phyloP scores from a whole-genome alignment of 2,329 filamentous ascomycete genomes.

The Penicillium fuscoglaucum region DNA sequence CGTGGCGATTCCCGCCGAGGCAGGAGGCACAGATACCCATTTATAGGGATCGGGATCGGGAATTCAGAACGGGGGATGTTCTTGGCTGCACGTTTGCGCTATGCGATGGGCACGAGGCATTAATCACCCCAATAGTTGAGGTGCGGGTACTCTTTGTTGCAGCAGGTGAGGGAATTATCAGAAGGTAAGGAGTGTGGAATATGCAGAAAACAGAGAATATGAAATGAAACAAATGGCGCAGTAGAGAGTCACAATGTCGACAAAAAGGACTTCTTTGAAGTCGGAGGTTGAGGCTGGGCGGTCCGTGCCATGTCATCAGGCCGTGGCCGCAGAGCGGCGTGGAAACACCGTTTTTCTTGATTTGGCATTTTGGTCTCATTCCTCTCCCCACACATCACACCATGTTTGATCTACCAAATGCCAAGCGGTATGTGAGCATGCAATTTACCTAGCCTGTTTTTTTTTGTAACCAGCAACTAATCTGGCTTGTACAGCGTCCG shows the following conservation, averaged over 20 bases:
- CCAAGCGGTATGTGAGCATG: slow-evolving; percentile 35
- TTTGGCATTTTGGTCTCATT: neutral
- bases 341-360: slow-evolving; percentile 15
- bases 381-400: neutral
- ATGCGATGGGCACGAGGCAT: slow-evolving; percentile 22
- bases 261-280: slow-evolving; percentile 6
- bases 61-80: neutral
- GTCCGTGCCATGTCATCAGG: slow-evolving; percentile 28
- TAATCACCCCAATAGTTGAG: slow-evolving; percentile 20
- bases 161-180: neutral
- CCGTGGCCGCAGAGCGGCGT: slow-evolving; percentile 24
- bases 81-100: slow-evolving; percentile 15
- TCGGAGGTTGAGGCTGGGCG: slow-evolving; percentile 17
- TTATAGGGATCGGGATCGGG: slow-evolving; percentile 19
- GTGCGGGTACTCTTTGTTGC: slow-evolving; percentile 8
- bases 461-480: slow-evolving; percentile 1
- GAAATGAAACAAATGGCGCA: slow-evolving; percentile 11
- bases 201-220: slow-evolving; percentile 9
- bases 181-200: slow-evolving; percentile 19
- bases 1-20: slow-evolving; percentile 41
- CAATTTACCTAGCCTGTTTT: fast-evolving
- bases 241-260: slow-evolving; percentile 4
- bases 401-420: slow-evolving; percentile 42
- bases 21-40: slow-evolving; percentile 50
- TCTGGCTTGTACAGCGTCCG: slow-evolving; percentile 30